Evolutionary conservation across 257 asterid genomes (phyloP).

Genomic region (Dorcoceras hygrometricum): DNA sequence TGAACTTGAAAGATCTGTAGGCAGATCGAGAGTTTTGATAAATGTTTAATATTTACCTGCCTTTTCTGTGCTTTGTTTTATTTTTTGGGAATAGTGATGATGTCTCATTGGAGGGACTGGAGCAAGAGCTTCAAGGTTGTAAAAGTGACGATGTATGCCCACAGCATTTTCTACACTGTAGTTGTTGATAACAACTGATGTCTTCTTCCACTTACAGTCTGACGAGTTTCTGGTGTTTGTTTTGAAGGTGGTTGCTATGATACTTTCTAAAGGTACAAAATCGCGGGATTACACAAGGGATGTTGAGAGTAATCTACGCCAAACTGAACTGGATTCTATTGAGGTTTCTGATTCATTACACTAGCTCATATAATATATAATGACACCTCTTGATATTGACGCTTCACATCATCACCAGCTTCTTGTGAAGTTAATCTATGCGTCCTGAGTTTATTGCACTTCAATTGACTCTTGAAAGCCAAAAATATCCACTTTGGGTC

Average conservation of each 20-base stretch:
- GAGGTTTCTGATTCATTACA: slow-evolving; percentile 54
- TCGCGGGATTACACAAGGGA: slow-evolving; percentile 88
- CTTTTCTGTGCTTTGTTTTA: slow-evolving; percentile 1
- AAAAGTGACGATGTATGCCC: slow-evolving; percentile 75
- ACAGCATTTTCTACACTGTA: slow-evolving; percentile 5
- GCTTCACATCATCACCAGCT: slow-evolving; percentile 15
- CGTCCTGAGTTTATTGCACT: background rate
- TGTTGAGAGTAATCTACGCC: slow-evolving; percentile 87
- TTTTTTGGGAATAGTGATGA: slow-evolving; percentile 51
- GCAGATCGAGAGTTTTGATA: background rate
- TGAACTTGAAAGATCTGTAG: background rate
- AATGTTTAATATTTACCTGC: background rate
- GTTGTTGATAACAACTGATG: slow-evolving; percentile 10
- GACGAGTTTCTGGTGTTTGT: slow-evolving; percentile 22
- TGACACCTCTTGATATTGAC: slow-evolving; percentile 16
- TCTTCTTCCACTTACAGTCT: slow-evolving; percentile 1
- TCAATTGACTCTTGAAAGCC: background rate
- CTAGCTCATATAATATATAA: slow-evolving; percentile 14
- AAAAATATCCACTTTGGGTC: slow-evolving; percentile 4
- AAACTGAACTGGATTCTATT: slow-evolving; percentile 83
- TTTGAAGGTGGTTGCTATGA: slow-evolving; percentile 80
- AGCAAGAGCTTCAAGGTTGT: slow-evolving; percentile 92
- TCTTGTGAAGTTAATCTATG: slow-evolving; percentile 3
- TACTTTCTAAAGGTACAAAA: slow-evolving; percentile 80
- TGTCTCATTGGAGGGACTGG: slow-evolving; percentile 85